Evolutionary conservation across 75 land plant species (phyloP).

Genomic region (Isoetes taiwanensis): DNA sequence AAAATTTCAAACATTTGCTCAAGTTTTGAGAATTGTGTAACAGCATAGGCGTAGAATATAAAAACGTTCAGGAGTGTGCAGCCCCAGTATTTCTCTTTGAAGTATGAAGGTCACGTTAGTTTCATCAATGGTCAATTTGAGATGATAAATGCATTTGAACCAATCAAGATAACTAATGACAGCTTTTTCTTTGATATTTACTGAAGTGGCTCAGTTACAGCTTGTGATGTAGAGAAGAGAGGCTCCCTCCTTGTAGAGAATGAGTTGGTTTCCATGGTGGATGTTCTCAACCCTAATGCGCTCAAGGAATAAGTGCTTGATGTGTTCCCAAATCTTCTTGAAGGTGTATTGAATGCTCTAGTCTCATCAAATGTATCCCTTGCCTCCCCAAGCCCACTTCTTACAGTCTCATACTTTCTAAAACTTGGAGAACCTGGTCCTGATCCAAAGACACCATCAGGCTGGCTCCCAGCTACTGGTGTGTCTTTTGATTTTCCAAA

Average conservation of each 20-base stretch:
- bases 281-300: slow-evolving; percentile 22
- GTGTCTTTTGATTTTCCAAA: slow-evolving; percentile 68
- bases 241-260: slow-evolving; percentile 35
- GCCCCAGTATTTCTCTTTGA: no score
- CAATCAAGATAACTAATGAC: no score
- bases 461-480: slow-evolving; percentile 8
- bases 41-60: no score
- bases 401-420: slow-evolving; percentile 22
- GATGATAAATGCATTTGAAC: no score
- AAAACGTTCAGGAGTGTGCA: no score
- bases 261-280: slow-evolving; percentile 18
- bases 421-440: slow-evolving; percentile 12
- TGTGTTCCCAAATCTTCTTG: slow-evolving; percentile 55
- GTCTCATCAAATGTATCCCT: no score
- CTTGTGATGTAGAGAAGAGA: slow-evolving; percentile 23
- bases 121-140: no score
- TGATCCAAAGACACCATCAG: slow-evolving; percentile 13
- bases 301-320: slow-evolving; percentile 28
- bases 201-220: slow-evolving; percentile 28
- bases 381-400: slow-evolving; percentile 28
- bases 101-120: no score
- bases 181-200: no score
- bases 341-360: slow-evolving; percentile 23
- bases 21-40: no score
- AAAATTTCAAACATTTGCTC: no score